Evolutionary conservation across 1,284 basidiomycete genomes (phyloP).

Genomic region (Melampsora abietis-canadensis): DNA sequence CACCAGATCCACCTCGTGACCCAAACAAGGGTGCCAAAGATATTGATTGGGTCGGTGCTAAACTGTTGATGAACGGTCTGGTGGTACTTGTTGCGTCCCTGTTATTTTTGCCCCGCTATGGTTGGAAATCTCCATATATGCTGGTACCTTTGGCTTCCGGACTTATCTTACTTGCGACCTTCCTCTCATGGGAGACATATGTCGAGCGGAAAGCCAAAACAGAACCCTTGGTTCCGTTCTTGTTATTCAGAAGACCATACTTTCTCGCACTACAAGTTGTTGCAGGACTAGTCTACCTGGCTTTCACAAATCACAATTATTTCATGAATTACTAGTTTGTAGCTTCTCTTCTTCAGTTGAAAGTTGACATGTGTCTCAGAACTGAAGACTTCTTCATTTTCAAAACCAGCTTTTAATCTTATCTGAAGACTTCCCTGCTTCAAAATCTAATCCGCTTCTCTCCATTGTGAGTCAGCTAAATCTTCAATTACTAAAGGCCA

Average conservation of each 20-base stretch:
- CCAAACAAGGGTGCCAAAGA: neutral
- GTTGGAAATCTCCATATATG: slow-evolving; percentile 13
- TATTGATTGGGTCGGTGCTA: slow-evolving; percentile 26
- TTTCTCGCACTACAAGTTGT: neutral
- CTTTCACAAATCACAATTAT: slow-evolving; percentile 5
- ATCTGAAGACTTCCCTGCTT: slow-evolving; percentile 10
- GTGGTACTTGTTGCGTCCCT: slow-evolving; percentile 8
- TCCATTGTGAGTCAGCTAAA: slow-evolving; percentile 25
- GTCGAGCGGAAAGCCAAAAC: neutral
- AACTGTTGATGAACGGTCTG: slow-evolving; percentile 22
- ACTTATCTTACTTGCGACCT: slow-evolving; percentile 1
- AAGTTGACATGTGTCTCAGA: neutral
- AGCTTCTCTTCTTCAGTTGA: neutral
- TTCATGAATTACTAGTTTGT: slow-evolving; percentile 6
- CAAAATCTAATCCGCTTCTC: slow-evolving; percentile 32
- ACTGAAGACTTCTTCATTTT: neutral
- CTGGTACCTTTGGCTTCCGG: slow-evolving; percentile 17
- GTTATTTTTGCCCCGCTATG: slow-evolving; percentile 11
- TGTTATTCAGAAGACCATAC: neutral
- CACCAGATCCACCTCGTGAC: slow-evolving; percentile 5
- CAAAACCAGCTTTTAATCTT: slow-evolving; percentile 28
- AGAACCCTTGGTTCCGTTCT: neutral
- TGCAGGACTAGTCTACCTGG: neutral
- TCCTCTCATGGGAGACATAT: neutral
- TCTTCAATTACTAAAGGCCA: neutral